phyloP scores from a whole-genome alignment of 2,329 filamentous ascomycete genomes.

The Pyricularia sp. region DNA sequence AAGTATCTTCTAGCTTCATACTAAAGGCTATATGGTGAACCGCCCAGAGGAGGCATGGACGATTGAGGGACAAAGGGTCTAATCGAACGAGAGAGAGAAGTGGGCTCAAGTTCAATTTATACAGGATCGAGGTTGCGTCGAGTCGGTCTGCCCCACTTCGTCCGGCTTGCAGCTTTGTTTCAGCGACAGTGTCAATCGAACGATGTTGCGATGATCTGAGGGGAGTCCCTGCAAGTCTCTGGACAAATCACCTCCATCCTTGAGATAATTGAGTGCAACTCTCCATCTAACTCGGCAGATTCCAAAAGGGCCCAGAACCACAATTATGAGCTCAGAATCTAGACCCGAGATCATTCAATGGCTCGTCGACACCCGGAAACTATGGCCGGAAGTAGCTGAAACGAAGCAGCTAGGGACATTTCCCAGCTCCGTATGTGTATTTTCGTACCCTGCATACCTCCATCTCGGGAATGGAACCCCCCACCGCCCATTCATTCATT shows the following conservation, averaged over 20 bases:
- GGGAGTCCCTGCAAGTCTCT: neutral
- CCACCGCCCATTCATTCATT: neutral
- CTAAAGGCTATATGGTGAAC: neutral
- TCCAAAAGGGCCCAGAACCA: neutral
- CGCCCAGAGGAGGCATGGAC: neutral
- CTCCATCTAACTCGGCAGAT: neutral
- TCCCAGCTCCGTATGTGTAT: neutral
- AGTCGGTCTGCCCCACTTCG: neutral
- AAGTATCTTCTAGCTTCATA: neutral
- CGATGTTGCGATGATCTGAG: neutral
- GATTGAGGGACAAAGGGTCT: neutral
- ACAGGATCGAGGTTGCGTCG: neutral
- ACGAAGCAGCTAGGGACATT: constrained; percentile 35
- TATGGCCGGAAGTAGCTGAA: constrained; percentile 44
- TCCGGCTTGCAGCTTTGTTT: neutral
- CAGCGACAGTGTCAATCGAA: neutral
- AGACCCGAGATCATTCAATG: constrained; percentile 41
- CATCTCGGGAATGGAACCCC: constrained; percentile 4
- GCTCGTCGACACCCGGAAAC: constrained; percentile 49
- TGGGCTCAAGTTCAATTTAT: neutral
- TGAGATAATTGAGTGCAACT: neutral
- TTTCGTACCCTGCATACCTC: neutral
- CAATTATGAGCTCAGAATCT: neutral
- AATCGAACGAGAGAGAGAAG: neutral
- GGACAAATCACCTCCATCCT: neutral